These are phyloP conservation scores for Fomitopsis schrenkii DNA, from an alignment of 1,284 basidiomycete genomes.

Conservation along the genomic window DNA sequence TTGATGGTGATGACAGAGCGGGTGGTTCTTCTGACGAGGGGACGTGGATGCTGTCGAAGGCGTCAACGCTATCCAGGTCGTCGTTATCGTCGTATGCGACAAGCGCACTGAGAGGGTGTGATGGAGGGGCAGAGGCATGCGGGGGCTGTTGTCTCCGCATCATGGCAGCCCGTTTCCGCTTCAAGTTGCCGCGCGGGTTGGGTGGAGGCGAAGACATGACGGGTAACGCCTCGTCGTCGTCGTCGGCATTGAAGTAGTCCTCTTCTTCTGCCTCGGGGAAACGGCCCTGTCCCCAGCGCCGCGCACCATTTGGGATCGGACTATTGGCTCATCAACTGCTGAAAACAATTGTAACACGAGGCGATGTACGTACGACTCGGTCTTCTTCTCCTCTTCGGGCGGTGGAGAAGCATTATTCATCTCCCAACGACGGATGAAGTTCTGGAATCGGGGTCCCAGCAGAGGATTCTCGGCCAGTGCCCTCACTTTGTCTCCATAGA, in stretches of 20 bases:
- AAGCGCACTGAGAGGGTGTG: conserved; percentile 52
- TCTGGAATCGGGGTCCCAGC: conserved; percentile 66
- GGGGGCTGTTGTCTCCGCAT: conserved; percentile 19
- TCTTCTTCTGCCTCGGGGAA: conserved; percentile 73
- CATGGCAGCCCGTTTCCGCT: conserved; percentile 48
- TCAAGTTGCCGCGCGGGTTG: conserved; percentile 37
- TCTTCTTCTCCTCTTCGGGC: conserved; percentile 41
- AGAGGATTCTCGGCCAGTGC: conserved; percentile 59
- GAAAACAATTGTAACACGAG: neutral
- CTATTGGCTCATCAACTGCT: neutral
- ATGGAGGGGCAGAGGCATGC: conserved; percentile 26
- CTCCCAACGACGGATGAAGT: conserved; percentile 81
- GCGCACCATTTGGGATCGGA: conserved; percentile 24
- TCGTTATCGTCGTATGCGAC: conserved; percentile 69
- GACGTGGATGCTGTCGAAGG: neutral
- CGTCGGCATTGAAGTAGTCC: conserved; percentile 86
- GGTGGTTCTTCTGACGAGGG: conserved; percentile 4
- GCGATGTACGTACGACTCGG: conserved; percentile 41
- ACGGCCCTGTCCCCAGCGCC: conserved; percentile 46
- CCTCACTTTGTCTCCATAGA: conserved; percentile 65
- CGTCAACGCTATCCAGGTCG: conserved; percentile 16
- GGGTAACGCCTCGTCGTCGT: conserved; percentile 46
- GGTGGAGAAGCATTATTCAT: conserved; percentile 87
- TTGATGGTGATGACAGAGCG: conserved; percentile 5
- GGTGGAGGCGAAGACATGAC: conserved; percentile 31